phyloP scores from a whole-genome alignment of 1,284 basidiomycete species.

The Flammula alnicola region DNA sequence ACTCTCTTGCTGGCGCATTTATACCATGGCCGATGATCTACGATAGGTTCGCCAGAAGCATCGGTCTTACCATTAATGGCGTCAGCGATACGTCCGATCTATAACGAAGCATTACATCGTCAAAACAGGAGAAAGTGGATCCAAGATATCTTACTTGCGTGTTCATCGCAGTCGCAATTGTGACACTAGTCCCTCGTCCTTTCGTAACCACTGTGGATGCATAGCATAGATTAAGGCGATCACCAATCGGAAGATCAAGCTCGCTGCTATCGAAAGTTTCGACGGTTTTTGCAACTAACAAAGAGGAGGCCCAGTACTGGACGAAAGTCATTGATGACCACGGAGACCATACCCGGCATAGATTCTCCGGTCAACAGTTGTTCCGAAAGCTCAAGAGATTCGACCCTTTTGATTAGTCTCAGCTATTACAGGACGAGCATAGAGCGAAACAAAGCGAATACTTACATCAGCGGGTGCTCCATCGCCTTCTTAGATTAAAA shows the following conservation, averaged over 20 bases:
- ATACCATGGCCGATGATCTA: conserved; percentile 23
- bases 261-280: conserved; percentile 38
- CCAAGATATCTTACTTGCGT: conserved; percentile 45
- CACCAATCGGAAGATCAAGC: conserved; percentile 51
- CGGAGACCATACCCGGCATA: conserved; percentile 47
- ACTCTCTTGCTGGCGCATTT: conserved; percentile 27
- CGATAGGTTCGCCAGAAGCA: conserved; percentile 16
- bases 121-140: background rate
- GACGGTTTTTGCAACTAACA: conserved; percentile 53
- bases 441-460: conserved; percentile 17
- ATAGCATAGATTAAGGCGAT: conserved; percentile 59
- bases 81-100: conserved; percentile 61
- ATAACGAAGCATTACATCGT: background rate
- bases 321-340: background rate
- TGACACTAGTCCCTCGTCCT: conserved; percentile 63
- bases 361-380: conserved; percentile 74
- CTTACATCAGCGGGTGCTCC: conserved; percentile 65
- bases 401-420: conserved; percentile 37
- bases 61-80: conserved; percentile 35
- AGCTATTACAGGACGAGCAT: conserved; percentile 23
- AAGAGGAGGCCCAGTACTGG: background rate
- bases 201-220: conserved; percentile 69
- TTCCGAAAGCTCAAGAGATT: conserved; percentile 66
- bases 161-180: conserved; percentile 66
- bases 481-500: conserved; percentile 60